Evolutionary conservation across 2,329 filamentous ascomycete species (phyloP), one percentile per base, ranked within the genome.

Genomic region (Ascochyta clinopodiicola): DNA sequence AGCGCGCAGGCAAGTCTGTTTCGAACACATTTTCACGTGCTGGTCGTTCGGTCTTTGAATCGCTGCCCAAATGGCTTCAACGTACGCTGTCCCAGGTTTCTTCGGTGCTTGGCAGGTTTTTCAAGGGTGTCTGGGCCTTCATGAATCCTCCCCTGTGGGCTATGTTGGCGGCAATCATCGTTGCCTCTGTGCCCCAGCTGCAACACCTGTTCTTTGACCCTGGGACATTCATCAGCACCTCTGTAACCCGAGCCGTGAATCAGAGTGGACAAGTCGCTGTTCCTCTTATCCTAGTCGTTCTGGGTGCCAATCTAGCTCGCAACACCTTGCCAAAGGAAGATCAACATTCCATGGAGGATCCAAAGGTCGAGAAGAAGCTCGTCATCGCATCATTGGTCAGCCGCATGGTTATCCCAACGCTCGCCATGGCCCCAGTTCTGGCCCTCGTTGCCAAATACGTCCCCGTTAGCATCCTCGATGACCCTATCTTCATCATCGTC

Each of bases 61-160:
- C 72, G 24, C 78, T 89, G 9, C 87, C 87, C 4, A 60, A 66
- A 4, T 77, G 80, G 17, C 56, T 85, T 0, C 86, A 88, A 65
- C 81, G 77, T 45, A 62, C 71, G 6, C 67, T 87, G 4, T 75
- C 78, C 9, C 78, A 73, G 22, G 60, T 78, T 17, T 78, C 74
- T 39, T 74, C 69, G 29, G 77, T 74, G 37, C 48, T 78, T 27
- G 66, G 64, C 75, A 84, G 74, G 59, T 88, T 91, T 64, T 77
- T 85, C 63, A 78, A 77, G 44, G 92, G 92, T 47, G 73, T 93
- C 12, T 95, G 90, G 90, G 89, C 90, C 43, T 96, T 97, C 75
- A 98, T 99, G 94, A 98, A 98, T 77, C 94, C 95, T 37, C 95
- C 95, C 0, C 86, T 99, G 24, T 98, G 93, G 92, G 93, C 95